Evolutionary conservation across 345 rosid species (phyloP).

Genomic region (Zanthoxylum bungeanum): DNA sequence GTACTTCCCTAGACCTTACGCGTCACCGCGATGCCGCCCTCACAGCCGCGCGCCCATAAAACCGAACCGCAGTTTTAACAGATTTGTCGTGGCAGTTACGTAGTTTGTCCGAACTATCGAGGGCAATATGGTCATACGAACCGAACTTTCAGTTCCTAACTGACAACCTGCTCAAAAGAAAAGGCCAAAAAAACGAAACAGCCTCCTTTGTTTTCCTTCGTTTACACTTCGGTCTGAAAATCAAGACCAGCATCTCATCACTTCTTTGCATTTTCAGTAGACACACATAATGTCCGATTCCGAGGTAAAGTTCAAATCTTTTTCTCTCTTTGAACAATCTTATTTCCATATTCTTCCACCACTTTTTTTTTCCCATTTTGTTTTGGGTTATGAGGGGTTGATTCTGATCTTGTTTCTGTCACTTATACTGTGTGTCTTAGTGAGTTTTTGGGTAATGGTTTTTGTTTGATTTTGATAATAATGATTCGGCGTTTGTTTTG

Average conservation of each 20-base stretch:
- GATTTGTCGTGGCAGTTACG: conserved; percentile 24
- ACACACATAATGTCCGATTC: conserved; percentile 24
- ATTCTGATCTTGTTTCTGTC: conserved; percentile 26
- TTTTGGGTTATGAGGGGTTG: conserved; percentile 3
- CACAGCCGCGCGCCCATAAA: conserved; percentile 18
- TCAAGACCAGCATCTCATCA: conserved; percentile 15
- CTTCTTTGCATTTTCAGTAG: conserved; percentile 35
- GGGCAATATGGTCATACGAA: conserved; percentile 28
- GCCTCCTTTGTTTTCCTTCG: conserved; percentile 27
- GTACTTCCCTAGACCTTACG: not conserved
- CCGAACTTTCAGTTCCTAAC: conserved; percentile 65
- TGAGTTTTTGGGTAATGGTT: conserved; percentile 18
- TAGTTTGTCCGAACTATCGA: conserved; percentile 12
- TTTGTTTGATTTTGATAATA: conserved; percentile 15
- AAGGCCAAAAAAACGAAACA: conserved; percentile 22
- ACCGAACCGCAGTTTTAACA: conserved; percentile 31
- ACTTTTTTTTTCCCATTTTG: conserved; percentile 14
- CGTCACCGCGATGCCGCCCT: not conserved
- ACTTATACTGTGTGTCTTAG: conserved; percentile 6
- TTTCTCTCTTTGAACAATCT: not conserved
- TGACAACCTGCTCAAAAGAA: conserved; percentile 51
- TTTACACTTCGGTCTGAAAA: conserved; percentile 39
- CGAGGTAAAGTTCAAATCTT: conserved; percentile 5
- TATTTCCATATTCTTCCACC: conserved; percentile 6
- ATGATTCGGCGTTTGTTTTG: conserved; percentile 11